Evolutionary conservation across 108 stramenopile species (phyloP), one percentile per base, ranked within the genome.

Genomic region (Craspedostauros australis): DNA sequence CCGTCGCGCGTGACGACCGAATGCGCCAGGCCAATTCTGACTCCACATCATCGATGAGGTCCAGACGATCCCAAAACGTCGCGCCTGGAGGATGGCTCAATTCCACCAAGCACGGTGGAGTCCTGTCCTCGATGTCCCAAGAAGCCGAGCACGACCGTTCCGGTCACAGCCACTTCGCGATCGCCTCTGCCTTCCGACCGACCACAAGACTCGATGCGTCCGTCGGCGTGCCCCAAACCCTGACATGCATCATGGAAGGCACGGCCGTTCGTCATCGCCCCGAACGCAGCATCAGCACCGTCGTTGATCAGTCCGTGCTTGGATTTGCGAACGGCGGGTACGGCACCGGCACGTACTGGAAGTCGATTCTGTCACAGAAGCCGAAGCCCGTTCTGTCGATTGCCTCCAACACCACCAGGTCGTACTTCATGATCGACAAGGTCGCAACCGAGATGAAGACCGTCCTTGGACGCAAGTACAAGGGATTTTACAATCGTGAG

Each of bases 331-430:
- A 34, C 31, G 40, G 28, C 22, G 24, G 15, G 7, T 72, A 72
- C 27, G 68, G 61, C 38, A 75, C 76, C 25, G 78, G 80, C 11
- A 62, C 82, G 4, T 88, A 88, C 53, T 88, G 87, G 87, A 67
- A 68, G 46, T 14, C 39, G 9, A 9, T 57, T 16, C 9, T 68
- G 15, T 20, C 38, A 0, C 7, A 29, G 2, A 34, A 36, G 3
- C 54, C 60, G 5, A 22, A 33, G 5, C 64, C 62, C 12, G 56
- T 60, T 11, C 48, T 90, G 5, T 76, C 84, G 0, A 62, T 84
- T 15, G 53, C 86, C 39, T 82, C 80, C 16, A 90, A 90, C 46
- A 58, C 79, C 16, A 86, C 84, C 9, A 62, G 88, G 12, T 41
- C 52, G 0, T 82, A 76, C 40, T 39, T 65, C 4, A 44, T 67